Base-by-base conservation (phyloP, 1,139 yeast species). In the Zygoascus sp. region DNA sequence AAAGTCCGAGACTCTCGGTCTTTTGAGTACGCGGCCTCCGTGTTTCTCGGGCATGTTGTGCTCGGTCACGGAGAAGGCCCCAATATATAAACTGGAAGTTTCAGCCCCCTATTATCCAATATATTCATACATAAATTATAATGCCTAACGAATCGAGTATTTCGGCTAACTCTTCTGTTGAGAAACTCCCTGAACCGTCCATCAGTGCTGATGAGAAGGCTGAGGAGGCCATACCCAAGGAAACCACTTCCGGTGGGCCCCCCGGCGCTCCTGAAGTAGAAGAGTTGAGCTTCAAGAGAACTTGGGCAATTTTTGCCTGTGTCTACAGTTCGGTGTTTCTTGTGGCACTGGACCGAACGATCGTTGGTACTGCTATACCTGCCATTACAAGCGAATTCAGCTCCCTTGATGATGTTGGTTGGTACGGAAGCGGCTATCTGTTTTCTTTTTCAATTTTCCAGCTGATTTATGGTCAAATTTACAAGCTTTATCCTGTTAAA, bases 401-500 rank as follows among this genome's bases (percentile, higher is more conserved):
- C 38, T 73, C 73, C 8, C 79, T 79, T 56, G 73, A 75, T 16
- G 73, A 79, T 54, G 68, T 80, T 17, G 81, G 81, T 4, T 81
- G 88, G 87, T 58, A 81, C 30, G 68, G 79, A 5, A 66, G 82
- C 1, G 87, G 82, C 2, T 83, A 75, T 61, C 62, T 80, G 58
- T 65, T 83, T 40, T 79, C 88, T 1, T 72, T 77, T 65, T 79
- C 84, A 0, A 73, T 80, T n/a, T 66, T 81, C 45, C 72, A 80
- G 1, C 76, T 82, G 19, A 67, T 79, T 13, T 82, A 81, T 73
- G 88, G 88, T 1, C 75, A 79, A 49, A 56, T 81, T 7, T 75
- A 86, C 9, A 74, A 78, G 34, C 75, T 80, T 5, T 76, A 79
- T 59, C 89, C 89, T 3, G 70, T 86, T 47, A 81, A 81, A 57